Evolutionary conservation across 768 basidiomycete species (phyloP).

Genomic region (Hirschioporus abietinus): DNA sequence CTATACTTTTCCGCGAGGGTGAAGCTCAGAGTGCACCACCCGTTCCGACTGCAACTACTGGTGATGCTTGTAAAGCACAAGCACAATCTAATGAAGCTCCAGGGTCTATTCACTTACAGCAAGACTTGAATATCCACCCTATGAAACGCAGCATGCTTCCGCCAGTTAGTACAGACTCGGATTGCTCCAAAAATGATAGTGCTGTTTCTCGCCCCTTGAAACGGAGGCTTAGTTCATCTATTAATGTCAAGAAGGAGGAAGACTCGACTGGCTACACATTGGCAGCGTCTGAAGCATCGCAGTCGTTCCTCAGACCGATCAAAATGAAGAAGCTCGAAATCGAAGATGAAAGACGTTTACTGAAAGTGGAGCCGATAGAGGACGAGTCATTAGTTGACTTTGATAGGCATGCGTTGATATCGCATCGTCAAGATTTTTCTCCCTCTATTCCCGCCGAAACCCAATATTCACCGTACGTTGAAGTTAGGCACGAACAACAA

Average conservation of each 20-base stretch:
- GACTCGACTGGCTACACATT: not conserved
- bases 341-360: not conserved
- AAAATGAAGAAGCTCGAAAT: not conserved
- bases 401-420: not conserved
- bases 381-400: not conserved
- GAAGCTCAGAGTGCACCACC: not conserved
- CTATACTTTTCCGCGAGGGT: no score
- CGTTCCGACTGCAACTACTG: no score
- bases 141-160: not conserved
- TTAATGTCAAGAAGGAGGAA: not conserved
- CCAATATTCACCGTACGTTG: not conserved
- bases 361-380: not conserved
- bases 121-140: not conserved
- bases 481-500: not conserved
- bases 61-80: not conserved
- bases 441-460: not conserved
- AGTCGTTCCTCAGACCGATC: not conserved
- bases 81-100: not conserved
- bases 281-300: not conserved
- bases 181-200: not conserved
- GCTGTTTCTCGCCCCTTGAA: not conserved
- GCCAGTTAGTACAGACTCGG: not conserved
- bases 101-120: not conserved
- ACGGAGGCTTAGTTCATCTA: not conserved
- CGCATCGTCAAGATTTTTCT: not conserved